Evolutionary conservation across 345 rosid species (phyloP).

Genomic region (Gossypium sturtianum): DNA sequence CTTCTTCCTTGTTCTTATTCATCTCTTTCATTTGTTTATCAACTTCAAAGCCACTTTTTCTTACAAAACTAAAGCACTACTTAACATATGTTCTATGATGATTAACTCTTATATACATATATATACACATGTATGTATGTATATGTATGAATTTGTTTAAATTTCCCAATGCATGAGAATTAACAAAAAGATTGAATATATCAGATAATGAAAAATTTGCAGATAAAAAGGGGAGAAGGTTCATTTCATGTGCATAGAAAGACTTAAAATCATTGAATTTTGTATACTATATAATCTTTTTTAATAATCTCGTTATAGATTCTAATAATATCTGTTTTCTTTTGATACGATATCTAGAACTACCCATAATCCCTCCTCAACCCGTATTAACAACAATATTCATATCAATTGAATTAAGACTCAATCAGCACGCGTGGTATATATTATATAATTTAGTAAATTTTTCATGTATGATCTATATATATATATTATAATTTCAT

Average conservation of each 20-base stretch:
- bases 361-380: rapidly evolving
- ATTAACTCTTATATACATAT: neutral
- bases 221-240: neutral
- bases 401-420: too few species aligned
- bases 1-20: slow-evolving; percentile 19
- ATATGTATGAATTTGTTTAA: neutral
- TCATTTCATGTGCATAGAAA: slow-evolving; percentile 1
- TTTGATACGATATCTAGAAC: too few species aligned
- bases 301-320: neutral
- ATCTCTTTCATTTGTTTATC: slow-evolving; percentile 24
- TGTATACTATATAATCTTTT: neutral
- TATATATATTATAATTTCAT: neutral
- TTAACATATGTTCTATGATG: neutral
- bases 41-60: slow-evolving; percentile 28
- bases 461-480: too few species aligned
- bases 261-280: neutral
- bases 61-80: slow-evolving; percentile 10
- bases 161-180: slow-evolving; percentile 21
- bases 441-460: too few species aligned
- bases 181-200: neutral
- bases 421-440: rapidly evolving
- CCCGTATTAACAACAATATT: rapidly evolving
- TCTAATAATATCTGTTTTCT: too few species aligned
- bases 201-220: neutral
- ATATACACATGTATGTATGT: too few species aligned